Conservation (phyloP, 1,139 yeast species). For the Candida tetrigidarum region DNA sequence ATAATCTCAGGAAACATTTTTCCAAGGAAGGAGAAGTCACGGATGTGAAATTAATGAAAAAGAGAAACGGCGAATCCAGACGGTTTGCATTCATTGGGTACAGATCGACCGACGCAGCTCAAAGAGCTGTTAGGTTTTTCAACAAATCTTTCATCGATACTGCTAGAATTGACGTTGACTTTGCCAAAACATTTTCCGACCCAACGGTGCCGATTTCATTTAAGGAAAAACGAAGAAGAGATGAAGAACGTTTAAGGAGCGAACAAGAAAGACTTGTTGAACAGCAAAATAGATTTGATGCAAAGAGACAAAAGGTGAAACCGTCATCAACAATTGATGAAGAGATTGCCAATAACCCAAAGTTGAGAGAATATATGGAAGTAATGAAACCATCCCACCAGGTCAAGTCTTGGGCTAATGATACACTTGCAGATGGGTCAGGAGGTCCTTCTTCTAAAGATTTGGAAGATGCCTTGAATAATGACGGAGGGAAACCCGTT, state of each 20-base stretch:
- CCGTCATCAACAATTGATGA: slow-evolving; percentile 47
- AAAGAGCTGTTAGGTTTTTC: slow-evolving; percentile 74
- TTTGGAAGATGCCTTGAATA: slow-evolving; percentile 43
- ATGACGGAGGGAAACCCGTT: slow-evolving; percentile 22
- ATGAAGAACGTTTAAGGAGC: slow-evolving; percentile 54
- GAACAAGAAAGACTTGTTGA: slow-evolving; percentile 56
- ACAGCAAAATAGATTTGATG: slow-evolving; percentile 40
- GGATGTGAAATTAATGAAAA: slow-evolving; percentile 84
- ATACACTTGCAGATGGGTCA: slow-evolving; percentile 56
- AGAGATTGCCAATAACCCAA: slow-evolving; percentile 65
- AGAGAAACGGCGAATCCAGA: slow-evolving; percentile 84
- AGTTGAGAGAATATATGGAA: slow-evolving; percentile 78
- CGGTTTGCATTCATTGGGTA: slow-evolving; percentile 94
- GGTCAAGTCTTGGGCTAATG: slow-evolving; percentile 77
- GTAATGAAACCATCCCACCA: slow-evolving; percentile 78
- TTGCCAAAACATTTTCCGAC: slow-evolving; percentile 87
- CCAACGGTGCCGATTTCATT: slow-evolving; percentile 78
- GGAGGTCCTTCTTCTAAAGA: slow-evolving; percentile 54
- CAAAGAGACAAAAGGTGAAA: slow-evolving; percentile 28
- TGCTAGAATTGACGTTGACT: slow-evolving; percentile 72
- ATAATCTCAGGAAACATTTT: slow-evolving; percentile 72
- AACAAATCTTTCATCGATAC: slow-evolving; percentile 84
- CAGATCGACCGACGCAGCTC: slow-evolving; percentile 73
- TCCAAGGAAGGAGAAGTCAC: slow-evolving; percentile 68
- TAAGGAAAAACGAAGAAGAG: slow-evolving; percentile 63